Conservation (phyloP, 2,329 filamentous ascomycete genomes). For the Paraphoma sp. region DNA sequence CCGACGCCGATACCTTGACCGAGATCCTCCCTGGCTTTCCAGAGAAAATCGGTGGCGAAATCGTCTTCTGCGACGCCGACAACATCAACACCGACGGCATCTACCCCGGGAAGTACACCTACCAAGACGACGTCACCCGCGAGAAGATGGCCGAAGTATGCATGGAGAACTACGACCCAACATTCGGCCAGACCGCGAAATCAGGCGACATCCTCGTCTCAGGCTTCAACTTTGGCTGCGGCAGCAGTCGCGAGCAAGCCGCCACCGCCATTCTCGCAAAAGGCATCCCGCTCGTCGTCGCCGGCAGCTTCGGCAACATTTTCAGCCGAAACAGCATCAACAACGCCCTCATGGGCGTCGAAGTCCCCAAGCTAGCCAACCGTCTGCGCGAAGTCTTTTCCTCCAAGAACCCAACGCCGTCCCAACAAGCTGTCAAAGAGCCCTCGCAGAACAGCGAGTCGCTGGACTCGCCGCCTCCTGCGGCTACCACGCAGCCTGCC, state of each 20-base stretch:
- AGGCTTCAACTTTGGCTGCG: constrained; percentile 90
- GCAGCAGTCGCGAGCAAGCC: constrained; percentile 81
- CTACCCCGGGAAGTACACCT: constrained; percentile 91
- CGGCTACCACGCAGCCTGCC: constrained; percentile 43
- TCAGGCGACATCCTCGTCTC: constrained; percentile 81
- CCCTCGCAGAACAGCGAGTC: constrained; percentile 59
- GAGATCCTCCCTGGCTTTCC: constrained; percentile 87
- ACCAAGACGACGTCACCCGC: constrained; percentile 79
- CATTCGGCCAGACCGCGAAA: constrained; percentile 69
- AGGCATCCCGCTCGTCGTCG: constrained; percentile 78
- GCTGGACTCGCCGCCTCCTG: constrained; percentile 57
- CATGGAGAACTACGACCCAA: constrained; percentile 91
- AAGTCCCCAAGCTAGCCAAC: constrained; percentile 71
- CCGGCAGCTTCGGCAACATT: constrained; percentile 84
- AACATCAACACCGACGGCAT: constrained; percentile 94
- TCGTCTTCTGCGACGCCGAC: constrained; percentile 83
- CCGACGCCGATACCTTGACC: constrained; percentile 56
- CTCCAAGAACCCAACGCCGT: constrained; percentile 24
- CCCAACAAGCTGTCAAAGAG: constrained; percentile 55
- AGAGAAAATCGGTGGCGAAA: constrained; percentile 81
- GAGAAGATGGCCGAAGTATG: constrained; percentile 87
- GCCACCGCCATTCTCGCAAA: constrained; percentile 86
- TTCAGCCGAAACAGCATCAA: constrained; percentile 82
- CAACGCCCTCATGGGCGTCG: constrained; percentile 76
- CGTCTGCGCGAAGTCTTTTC: constrained; percentile 69